Evolutionary conservation across 768 basidiomycete species (phyloP), one percentile per base, ranked within the genome.

Genomic region (Naganishia vaughanmartiniae): DNA sequence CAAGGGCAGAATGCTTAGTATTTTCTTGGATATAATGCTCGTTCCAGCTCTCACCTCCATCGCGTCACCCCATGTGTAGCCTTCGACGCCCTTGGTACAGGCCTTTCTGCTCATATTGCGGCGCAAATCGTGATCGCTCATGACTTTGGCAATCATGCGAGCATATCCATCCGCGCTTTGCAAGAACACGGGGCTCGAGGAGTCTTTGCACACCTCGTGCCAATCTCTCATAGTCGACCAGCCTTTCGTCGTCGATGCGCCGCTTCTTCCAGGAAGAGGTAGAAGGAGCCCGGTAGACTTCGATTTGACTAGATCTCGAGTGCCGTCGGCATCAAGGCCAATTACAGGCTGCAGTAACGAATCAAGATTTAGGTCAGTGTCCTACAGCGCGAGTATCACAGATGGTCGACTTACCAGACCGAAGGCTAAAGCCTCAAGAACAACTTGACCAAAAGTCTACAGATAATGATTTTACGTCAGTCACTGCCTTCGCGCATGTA

Each of bases 341-440:
- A 84, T 79, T 34, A 85, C 83, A 0, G 84, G 84, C 57, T 58
- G 24, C 48, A n/a, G 48, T 31, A 9, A 58, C 54, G 33, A 74
- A 31, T 0, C 12, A 28, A 17, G 66, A 39, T 34, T 33, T 21
- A 10, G n/a, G n/a, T 58, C 34, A 24, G 34, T 19, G 6, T 39
- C 11, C 31, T 28, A 17, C 30, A 31, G 19, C 11, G 7, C 24
- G 10, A 21, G 55, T 5, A 36, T 21, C 11, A 11, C 17, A 17
- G 24, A 39, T 24, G 57, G 12, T n/a, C 24, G 34, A 58, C 57
- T 58, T 34, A 58, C 57, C 21, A 85, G 71, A 2, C 84, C 84
- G 31, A 83, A 83, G 0, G 84, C 83, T 26, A 84, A 78, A 10
- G 82, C 83, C 73, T 85, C 83, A 0, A 82, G 73, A 10, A 84